Percentiles rank a stretch among this genome's conserved stretches.
Evolutionary conservation across 805 yeast species (phyloP).

Genomic region (Ogataea minuta): DNA sequence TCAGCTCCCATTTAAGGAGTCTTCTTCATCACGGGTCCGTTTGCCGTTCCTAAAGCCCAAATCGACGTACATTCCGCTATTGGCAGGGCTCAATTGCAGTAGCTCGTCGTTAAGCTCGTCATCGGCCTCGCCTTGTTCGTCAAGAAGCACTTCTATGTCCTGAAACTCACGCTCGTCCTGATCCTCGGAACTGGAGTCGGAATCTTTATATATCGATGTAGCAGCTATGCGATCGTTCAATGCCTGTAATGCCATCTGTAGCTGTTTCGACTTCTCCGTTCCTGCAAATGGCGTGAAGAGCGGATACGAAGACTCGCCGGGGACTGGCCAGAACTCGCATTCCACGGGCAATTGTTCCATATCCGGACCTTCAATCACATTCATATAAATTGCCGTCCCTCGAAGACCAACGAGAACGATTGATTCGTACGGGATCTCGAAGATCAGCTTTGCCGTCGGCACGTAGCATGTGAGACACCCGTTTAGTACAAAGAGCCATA

Average conservation of each 20-base stretch:
- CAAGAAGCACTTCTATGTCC: slow-evolving; percentile 19
- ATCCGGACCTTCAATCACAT: slow-evolving; percentile 6
- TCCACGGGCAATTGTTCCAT: slow-evolving; percentile 15
- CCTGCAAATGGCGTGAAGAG: slow-evolving; percentile 23
- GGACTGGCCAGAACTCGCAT: slow-evolving; percentile 12
- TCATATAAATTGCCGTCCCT: slow-evolving; percentile 14
- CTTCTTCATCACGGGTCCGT: slow-evolving; percentile 40
- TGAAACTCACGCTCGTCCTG: slow-evolving; percentile 8
- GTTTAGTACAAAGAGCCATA: slow-evolving; percentile 28
- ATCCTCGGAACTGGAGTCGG: slow-evolving; percentile 16
- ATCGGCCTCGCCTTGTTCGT: slow-evolving; percentile 29
- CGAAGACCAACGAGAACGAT: slow-evolving; percentile 21
- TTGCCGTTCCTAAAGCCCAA: slow-evolving; percentile 36
- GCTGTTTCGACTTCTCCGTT: slow-evolving; percentile 16
- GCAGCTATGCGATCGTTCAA: slow-evolving; percentile 24
- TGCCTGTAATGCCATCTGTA: slow-evolving; percentile 20
- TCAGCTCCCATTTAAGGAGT: slow-evolving; percentile 40
- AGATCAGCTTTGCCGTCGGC: slow-evolving; percentile 11
- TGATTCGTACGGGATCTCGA: slow-evolving; percentile 25
- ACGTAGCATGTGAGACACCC: slow-evolving; percentile 22
- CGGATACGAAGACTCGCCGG: slow-evolving; percentile 17
- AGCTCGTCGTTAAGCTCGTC: slow-evolving; percentile 27
- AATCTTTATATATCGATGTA: slow-evolving; percentile 17
- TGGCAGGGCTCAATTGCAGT: slow-evolving; percentile 13
- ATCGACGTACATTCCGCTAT: slow-evolving; percentile 31